Evolutionary conservation across 257 asterid species (phyloP).

Genomic region (Capsicum pubescens): DNA sequence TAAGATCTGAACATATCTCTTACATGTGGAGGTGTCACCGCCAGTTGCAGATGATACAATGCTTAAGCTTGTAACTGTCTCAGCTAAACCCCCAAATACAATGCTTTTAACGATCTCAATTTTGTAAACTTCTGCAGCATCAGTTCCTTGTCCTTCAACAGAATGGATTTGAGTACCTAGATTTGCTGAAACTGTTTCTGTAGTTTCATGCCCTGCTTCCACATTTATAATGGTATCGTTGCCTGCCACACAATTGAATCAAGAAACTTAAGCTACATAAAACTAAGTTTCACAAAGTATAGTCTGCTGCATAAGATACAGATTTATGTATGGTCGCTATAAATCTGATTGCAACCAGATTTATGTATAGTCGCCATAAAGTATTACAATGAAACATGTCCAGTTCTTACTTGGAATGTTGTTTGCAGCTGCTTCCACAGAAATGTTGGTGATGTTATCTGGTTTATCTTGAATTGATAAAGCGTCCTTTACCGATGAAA

Average conservation of each 20-base stretch:
- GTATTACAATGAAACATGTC: background rate
- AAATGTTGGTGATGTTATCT: constrained; percentile 25
- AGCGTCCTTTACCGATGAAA: constrained; percentile 37
- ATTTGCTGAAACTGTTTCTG: constrained; percentile 38
- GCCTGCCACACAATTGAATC: constrained; percentile 49
- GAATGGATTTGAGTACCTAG: constrained; percentile 37
- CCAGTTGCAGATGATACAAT: constrained; percentile 83
- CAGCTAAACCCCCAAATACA: constrained; percentile 78
- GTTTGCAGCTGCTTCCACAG: constrained; percentile 31
- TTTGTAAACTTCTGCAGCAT: constrained; percentile 45
- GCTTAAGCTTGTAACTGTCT: constrained; percentile 73
- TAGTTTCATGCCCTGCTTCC: constrained; percentile 43
- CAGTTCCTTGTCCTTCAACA: constrained; percentile 40
- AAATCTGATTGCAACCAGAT: constrained; percentile 3
- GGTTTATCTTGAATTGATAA: constrained; percentile 44
- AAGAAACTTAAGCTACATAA: constrained; percentile 17
- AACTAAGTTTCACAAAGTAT: background rate
- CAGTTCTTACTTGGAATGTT: constrained; percentile 33
- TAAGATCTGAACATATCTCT: constrained; percentile 37
- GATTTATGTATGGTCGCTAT: constrained; percentile 1
- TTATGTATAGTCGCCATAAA: background rate
- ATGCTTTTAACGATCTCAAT: constrained; percentile 79
- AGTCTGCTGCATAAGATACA: background rate
- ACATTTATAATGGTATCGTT: constrained; percentile 59
- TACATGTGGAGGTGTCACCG: constrained; percentile 75